These are phyloP conservation scores for Magnaporthales sp. DNA, from an alignment of 2,329 filamentous ascomycete species.

Conservation along the genomic window DNA sequence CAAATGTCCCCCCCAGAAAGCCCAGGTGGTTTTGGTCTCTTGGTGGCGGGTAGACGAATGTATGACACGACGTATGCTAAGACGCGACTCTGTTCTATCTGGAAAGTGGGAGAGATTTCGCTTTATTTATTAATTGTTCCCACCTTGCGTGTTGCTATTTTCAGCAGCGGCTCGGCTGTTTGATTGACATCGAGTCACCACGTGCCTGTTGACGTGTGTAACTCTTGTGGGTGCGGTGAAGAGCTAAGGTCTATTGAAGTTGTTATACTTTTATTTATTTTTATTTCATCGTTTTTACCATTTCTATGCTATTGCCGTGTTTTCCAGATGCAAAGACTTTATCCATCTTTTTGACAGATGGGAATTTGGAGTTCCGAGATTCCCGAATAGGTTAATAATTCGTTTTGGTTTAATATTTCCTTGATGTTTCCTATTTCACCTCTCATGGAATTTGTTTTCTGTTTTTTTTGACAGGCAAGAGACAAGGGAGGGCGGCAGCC, in stretches of 20 bases:
- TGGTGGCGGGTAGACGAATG: too few relatives aligned
- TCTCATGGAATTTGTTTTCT: too few relatives aligned
- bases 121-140: neutral
- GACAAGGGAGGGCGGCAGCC: neutral
- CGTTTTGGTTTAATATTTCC: too few relatives aligned
- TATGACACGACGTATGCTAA: neutral
- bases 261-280: neutral
- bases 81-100: too few relatives aligned
- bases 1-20: too few relatives aligned
- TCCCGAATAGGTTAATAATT: neutral
- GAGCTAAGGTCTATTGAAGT: neutral
- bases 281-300: neutral
- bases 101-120: neutral
- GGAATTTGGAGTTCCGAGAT: neutral
- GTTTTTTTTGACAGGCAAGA: neutral
- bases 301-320: neutral
- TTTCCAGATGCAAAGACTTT: too few relatives aligned
- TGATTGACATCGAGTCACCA: neutral
- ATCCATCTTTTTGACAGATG: neutral
- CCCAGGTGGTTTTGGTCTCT: too few relatives aligned
- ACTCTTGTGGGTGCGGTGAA: too few relatives aligned
- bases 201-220: neutral
- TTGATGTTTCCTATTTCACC: too few relatives aligned
- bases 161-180: neutral
- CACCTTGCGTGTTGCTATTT: neutral